Evolutionary conservation across 2,329 filamentous ascomycete species (phyloP).

Genomic region (Phoma herbarum): DNA sequence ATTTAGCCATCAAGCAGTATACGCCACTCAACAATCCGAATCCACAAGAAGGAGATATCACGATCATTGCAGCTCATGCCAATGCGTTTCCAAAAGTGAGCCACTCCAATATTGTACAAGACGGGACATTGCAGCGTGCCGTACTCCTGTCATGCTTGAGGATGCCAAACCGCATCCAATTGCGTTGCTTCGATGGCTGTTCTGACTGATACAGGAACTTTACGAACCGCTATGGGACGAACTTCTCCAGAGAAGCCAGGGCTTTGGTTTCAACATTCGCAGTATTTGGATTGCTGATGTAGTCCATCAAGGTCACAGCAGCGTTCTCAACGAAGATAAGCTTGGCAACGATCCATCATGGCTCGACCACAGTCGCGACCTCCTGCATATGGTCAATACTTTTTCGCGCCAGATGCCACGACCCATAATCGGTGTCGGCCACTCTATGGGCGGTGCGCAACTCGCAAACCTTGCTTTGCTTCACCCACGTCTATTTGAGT

Average conservation of each 20-base stretch:
- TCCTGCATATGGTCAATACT: conserved; percentile 83
- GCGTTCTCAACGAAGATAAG: conserved; percentile 75
- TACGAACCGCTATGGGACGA: conserved; percentile 95
- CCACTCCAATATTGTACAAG: no score
- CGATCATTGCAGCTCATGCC: conserved; percentile 85
- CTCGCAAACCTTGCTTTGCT: conserved; percentile 76
- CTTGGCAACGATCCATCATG: conserved; percentile 89
- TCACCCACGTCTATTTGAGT: conserved; percentile 81
- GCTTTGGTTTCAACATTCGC: conserved; percentile 73
- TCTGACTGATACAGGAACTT: conserved; percentile 69
- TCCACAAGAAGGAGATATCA: conserved; percentile 79
- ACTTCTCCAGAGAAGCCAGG: conserved; percentile 66
- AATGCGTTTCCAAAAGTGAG: conserved; percentile 90
- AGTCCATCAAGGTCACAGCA: conserved; percentile 83
- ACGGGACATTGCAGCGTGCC: not conserved
- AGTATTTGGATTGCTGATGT: conserved; percentile 91
- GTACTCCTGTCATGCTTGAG: not conserved
- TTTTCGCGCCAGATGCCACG: conserved; percentile 82
- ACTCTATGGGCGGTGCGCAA: conserved; percentile 85
- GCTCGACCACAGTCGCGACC: conserved; percentile 85
- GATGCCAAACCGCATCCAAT: no score
- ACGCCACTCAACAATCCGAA: conserved; percentile 74
- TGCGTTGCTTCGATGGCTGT: not conserved
- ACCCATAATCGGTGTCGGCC: conserved; percentile 83
- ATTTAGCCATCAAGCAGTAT: conserved; percentile 87